Percentiles rank a stretch among this genome's conserved stretches.
Conservation (phyloP, 2,329 filamentous ascomycete species). For the Clarireedia paspali region DNA sequence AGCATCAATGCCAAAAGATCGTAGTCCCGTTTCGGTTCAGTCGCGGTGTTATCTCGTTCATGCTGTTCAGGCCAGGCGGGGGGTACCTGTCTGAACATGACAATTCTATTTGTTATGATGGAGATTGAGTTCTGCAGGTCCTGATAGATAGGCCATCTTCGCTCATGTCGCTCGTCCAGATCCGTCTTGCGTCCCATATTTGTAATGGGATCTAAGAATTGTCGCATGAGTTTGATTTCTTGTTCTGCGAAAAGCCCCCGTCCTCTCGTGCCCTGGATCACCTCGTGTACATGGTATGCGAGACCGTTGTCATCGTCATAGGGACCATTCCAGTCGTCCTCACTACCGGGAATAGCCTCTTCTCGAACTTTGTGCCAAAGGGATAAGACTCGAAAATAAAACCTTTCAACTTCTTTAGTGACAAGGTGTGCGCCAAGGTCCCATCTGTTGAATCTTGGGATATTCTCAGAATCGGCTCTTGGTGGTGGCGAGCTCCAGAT, state of each 20-base stretch:
- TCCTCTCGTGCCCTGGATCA: not conserved
- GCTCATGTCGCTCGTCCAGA: conserved; percentile 4
- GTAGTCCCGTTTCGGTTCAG: not conserved
- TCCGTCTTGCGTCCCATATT: not conserved
- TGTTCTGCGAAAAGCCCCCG: not conserved
- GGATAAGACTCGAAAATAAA: not conserved
- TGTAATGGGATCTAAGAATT: not conserved
- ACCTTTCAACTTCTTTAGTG: not conserved
- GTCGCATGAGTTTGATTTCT: not conserved
- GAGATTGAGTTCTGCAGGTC: conserved; percentile 2
- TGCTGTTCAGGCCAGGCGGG: conserved; percentile 6
- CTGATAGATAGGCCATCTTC: conserved; percentile 2
- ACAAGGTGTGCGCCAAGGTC: not conserved
- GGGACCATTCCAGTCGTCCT: conserved; percentile 3
- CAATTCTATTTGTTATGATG: not conserved
- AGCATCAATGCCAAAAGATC: conserved; percentile 5
- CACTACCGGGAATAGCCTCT: not conserved
- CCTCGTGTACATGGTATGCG: conserved; percentile 5
- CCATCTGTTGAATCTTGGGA: conserved; percentile 1
- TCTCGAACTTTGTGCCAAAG: not conserved
- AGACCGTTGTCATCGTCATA: conserved; percentile 7
- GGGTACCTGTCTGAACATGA: conserved; percentile 1
- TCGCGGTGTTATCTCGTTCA: conserved; percentile 4
- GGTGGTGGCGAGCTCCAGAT: not conserved
- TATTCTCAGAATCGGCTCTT: not conserved